These are phyloP conservation scores for Yarrowia divulgata DNA, from an alignment of 805 yeast species.

Conservation along the genomic window DNA sequence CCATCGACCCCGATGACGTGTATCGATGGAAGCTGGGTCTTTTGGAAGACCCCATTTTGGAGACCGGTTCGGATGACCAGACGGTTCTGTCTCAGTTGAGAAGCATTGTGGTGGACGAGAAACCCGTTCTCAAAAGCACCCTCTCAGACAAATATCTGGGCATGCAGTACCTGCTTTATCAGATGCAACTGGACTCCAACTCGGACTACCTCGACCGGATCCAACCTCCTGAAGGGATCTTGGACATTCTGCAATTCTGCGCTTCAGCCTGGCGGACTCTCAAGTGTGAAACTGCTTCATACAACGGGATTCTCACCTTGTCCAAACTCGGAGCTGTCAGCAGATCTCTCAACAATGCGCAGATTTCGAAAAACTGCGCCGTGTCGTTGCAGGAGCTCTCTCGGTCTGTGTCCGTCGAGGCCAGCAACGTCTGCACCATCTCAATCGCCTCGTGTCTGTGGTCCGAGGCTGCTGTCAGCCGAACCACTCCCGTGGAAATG, in stretches of 20 bases:
- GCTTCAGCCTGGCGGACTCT: constrained; percentile 11
- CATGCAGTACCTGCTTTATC: constrained; percentile 20
- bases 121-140: background rate
- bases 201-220: constrained; percentile 3
- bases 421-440: constrained; percentile 17
- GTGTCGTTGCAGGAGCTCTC: constrained; percentile 1
- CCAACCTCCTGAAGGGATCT: constrained; percentile 3
- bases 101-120: background rate
- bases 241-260: constrained; percentile 14
- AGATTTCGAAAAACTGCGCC: constrained; percentile 26
- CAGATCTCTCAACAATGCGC: constrained; percentile 1
- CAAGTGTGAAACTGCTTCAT: background rate
- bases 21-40: constrained; percentile 24
- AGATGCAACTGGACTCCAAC: constrained; percentile 4
- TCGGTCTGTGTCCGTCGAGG: background rate
- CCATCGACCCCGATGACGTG: background rate
- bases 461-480: constrained; percentile 4
- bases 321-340: constrained; percentile 3
- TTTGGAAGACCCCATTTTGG: constrained; percentile 21
- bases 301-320: background rate
- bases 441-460: constrained; percentile 19
- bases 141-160: constrained; percentile 9
- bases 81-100: constrained; percentile 1
- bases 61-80: constrained; percentile 16
- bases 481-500: constrained; percentile 27